Conservation (phyloP, 2,329 filamentous ascomycete genomes). For the Colletotrichum sublineola region DNA sequence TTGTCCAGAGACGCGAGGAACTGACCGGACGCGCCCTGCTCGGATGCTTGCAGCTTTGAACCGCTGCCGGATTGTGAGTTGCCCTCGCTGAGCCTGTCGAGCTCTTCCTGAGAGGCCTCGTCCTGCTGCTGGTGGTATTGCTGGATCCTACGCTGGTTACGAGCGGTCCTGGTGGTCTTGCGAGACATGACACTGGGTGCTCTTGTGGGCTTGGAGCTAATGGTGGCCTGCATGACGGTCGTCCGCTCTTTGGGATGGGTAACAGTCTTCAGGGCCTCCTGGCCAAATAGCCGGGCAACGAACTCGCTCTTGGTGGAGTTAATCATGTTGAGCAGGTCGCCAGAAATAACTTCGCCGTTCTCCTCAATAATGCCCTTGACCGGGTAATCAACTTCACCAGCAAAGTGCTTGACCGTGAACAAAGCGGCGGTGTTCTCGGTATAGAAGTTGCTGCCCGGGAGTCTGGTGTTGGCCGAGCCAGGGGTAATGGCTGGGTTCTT, state of each 20-base stretch:
- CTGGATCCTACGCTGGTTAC: slow-evolving; percentile 45
- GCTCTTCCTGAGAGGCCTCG: slow-evolving; percentile 58
- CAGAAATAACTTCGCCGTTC: slow-evolving; percentile 95
- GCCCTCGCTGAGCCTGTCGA: slow-evolving; percentile 65
- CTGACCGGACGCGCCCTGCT: slow-evolving; percentile 87
- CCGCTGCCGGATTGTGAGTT: slow-evolving; percentile 57
- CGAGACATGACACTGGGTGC: slow-evolving; percentile 92
- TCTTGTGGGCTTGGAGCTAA: slow-evolving; percentile 94
- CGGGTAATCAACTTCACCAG: slow-evolving; percentile 95
- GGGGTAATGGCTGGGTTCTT: slow-evolving; percentile 93
- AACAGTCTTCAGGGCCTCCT: slow-evolving; percentile 91
- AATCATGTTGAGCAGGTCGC: slow-evolving; percentile 95
- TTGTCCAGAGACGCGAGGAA: slow-evolving; percentile 92
- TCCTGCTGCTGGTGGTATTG: slow-evolving; percentile 55
- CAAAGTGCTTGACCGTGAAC: slow-evolving; percentile 95
- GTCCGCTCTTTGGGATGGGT: slow-evolving; percentile 92
- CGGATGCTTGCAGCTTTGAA: slow-evolving; percentile 60
- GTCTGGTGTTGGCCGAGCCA: slow-evolving; percentile 77
- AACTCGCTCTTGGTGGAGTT: slow-evolving; percentile 90
- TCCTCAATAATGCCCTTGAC: slow-evolving; percentile 90
- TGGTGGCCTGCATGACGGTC: slow-evolving; percentile 94
- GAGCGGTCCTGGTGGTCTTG: slow-evolving; percentile 68
- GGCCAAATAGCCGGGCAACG: slow-evolving; percentile 91
- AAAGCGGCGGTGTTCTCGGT: slow-evolving; percentile 83
- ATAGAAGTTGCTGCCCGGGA: slow-evolving; percentile 90